Base-by-base conservation (phyloP, 2,329 filamentous ascomycete species). In the Fusarium sp. region DNA sequence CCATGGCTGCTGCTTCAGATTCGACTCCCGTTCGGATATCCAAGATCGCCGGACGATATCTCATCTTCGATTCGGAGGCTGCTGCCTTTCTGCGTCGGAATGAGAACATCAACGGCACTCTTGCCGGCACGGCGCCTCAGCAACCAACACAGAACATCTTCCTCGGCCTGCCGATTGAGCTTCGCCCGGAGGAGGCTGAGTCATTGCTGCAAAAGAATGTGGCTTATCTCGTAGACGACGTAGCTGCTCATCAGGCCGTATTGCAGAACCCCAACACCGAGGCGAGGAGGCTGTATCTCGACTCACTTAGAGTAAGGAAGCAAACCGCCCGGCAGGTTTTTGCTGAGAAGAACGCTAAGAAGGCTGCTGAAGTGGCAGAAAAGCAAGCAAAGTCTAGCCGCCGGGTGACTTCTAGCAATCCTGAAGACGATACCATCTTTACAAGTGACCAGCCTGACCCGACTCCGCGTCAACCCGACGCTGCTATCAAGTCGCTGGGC, bases 71-170 rank as follows among this genome's bases (percentile, higher is more conserved):
- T 73, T 86, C 92, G 69, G 86, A 93, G 72, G 87, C 88, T 63
- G 89, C 93, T 57, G 88, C 90, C 69, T 84, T 89, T 73, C 82
- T 97, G 61, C 90, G 95, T 65, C 87, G 91, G 61, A 81, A 87
- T 69, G 85, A 97, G 78, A 88, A 92, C 73, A 92, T 97, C 69
- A 93, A 90, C 71, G 93, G 93, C 62, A 89, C 95, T 29, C 82
- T 97, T 51, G 88, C 91, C 57, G 95, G 95, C 53, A 93, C 91
- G 8, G 87, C 97, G 27, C 94, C 95, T 2, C 93, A 98, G 76
- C 89, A 92, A 53, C 93, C 93, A 6, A 94, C 96, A 68, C 95
- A 99, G 77, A 98, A 97, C 77, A 85, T 97, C 54, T 98, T 98
- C 73, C 84, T 94, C 55, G 92, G 93, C 41, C 79, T 98, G 45